Evolutionary conservation across 345 rosid species (phyloP).

Genomic region (Bruguiera parviflora): DNA sequence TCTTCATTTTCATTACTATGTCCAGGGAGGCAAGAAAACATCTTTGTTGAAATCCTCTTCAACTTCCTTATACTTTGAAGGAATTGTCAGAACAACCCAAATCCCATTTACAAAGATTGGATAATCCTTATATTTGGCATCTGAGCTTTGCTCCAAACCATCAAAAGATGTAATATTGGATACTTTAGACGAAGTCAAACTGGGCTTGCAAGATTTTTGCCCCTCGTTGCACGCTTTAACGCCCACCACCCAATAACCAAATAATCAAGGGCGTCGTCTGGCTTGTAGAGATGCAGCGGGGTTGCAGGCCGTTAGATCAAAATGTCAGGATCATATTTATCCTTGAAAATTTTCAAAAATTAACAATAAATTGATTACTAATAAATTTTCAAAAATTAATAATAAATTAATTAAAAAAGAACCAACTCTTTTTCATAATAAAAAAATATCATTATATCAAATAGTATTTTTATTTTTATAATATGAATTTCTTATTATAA

Average conservation of each 20-base stretch:
- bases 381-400: too few relatives aligned
- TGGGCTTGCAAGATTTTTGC: conserved; percentile 36
- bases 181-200: conserved; percentile 41
- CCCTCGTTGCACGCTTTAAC: conserved; percentile 85
- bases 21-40: too few relatives aligned
- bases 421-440: too few relatives aligned
- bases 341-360: too few relatives aligned
- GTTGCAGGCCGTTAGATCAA: conserved; percentile 33
- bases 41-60: too few relatives aligned
- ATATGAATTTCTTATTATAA: too few relatives aligned
- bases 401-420: too few relatives aligned
- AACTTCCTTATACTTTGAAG: conserved; percentile 34
- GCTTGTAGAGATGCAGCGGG: conserved; percentile 63
- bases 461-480: too few relatives aligned
- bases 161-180: conserved; percentile 60
- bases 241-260: conserved; percentile 91
- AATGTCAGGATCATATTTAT: too few relatives aligned
- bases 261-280: conserved; percentile 66
- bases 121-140: conserved; percentile 70
- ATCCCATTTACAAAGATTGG: conserved; percentile 51
- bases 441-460: too few relatives aligned
- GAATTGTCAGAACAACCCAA: conserved; percentile 75
- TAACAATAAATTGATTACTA: too few relatives aligned
- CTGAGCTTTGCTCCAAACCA: conserved; percentile 48
- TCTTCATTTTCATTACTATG: too few relatives aligned